Base-by-base conservation (phyloP, 2,329 filamentous ascomycete species). In the Bimuria novae-zelandiae region DNA sequence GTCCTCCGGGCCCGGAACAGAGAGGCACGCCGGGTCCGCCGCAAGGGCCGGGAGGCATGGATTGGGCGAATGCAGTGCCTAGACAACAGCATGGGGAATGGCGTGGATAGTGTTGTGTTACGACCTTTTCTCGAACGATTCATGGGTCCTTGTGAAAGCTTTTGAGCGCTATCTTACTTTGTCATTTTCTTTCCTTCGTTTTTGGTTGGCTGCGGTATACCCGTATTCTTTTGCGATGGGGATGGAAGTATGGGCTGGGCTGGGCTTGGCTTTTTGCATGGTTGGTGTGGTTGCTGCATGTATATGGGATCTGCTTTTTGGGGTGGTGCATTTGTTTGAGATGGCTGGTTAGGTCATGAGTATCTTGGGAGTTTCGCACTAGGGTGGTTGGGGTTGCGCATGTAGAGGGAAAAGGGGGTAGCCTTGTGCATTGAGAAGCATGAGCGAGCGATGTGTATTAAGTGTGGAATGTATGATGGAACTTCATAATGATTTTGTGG, bases 51-150 rank as follows among this genome's bases (percentile, higher is more conserved):
- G 44, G 44, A 14, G 44, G 32, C 3, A 47, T 47, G 33, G 44
- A 47, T 11, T 47, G 44, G 44, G 23, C 44, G 32, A 47, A 37
- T 29, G 33, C 33, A 10, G 44, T 37, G 32, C 33, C 32, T 17
- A 36, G 44, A n/a, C 27, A 33, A n/a, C 27, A 21, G 19, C 41
- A 44, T 22, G 41, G 27, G 4, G 41, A 32, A n/a, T 32, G 41
- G 41, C 25, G 41, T 14, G n/a, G 25, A n/a, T 43, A 30, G 8
- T 4, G 23, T 14, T 43, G 16, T 21, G 25, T 8, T 12, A 17
- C 8, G n/a, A n/a, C n/a, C 16, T 43, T 25, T 4, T n/a, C 12
- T 22, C 29, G 12, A 7, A 25, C 14, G 25, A 22, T 7, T 14
- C 41, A 12, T 41, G 8, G 12, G 11, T n/a, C n/a, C n/a, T n/a